Evolutionary conservation across 1,284 basidiomycete species (phyloP).

Genomic region (Phellopilus nigrolimitatus): DNA sequence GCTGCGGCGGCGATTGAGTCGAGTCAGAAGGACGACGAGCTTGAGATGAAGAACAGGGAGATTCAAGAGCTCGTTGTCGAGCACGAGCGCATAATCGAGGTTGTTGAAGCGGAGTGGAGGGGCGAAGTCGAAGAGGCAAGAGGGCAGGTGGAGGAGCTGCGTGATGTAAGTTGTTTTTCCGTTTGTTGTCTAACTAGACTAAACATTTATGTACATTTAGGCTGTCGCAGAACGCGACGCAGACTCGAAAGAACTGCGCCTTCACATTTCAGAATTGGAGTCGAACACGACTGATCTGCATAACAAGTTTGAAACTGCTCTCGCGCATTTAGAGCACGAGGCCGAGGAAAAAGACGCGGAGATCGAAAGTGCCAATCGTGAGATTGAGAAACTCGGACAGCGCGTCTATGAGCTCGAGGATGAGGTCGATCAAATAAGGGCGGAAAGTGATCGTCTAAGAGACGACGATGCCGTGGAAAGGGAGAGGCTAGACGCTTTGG

Average conservation of each 20-base stretch:
- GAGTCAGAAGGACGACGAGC: conserved; percentile 77
- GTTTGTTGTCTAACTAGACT: conserved; percentile 5
- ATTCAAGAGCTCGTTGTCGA: conserved; percentile 64
- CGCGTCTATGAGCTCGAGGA: conserved; percentile 57
- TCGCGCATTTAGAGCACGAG: conserved; percentile 70
- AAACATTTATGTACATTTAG: conserved; percentile 36
- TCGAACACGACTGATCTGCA: conserved; percentile 65
- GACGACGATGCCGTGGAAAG: conserved; percentile 69
- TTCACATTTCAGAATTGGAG: conserved; percentile 68
- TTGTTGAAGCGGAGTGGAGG: conserved; percentile 73
- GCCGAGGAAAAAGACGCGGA: conserved; percentile 68
- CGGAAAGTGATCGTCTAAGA: conserved; percentile 42
- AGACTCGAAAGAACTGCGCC: conserved; percentile 67
- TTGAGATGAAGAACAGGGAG: conserved; percentile 69
- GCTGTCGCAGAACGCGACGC: conserved; percentile 69
- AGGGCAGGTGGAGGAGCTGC: conserved; percentile 65
- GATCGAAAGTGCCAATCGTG: conserved; percentile 59
- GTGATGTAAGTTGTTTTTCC: conserved; percentile 50
- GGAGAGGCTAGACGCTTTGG: conserved; percentile 66
- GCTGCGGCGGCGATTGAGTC: conserved; percentile 76
- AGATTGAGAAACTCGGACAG: conserved; percentile 71
- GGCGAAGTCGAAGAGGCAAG: conserved; percentile 71
- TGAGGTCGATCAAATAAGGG: conserved; percentile 49
- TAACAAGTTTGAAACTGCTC: conserved; percentile 64
- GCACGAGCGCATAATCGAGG: conserved; percentile 61